Evolutionary conservation across 2,329 filamentous ascomycete genomes (phyloP).

Genomic region (Colletotrichum magnum): DNA sequence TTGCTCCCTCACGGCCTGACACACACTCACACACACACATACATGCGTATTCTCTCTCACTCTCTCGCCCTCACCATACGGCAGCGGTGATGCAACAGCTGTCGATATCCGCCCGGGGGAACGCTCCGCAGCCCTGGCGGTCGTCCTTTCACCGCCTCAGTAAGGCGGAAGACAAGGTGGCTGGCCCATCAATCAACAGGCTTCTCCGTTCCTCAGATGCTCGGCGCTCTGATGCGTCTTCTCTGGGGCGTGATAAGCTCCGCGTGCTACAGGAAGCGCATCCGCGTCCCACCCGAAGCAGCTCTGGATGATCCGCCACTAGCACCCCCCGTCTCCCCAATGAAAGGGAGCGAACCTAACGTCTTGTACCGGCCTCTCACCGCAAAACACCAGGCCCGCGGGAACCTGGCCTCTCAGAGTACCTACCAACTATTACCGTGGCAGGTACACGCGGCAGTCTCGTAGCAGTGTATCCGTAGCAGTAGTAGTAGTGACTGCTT

Average conservation of each 20-base stretch:
- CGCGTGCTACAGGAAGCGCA: constrained; percentile 38
- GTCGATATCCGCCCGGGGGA: constrained; percentile 27
- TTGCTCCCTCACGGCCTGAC: neutral
- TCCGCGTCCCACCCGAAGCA: constrained; percentile 29
- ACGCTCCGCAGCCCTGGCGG: constrained; percentile 25
- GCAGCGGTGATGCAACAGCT: constrained; percentile 16
- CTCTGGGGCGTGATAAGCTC: constrained; percentile 37
- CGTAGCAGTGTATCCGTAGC: neutral
- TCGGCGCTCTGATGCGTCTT: constrained; percentile 38
- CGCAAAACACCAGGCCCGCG: constrained; percentile 36
- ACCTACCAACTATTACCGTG: no score
- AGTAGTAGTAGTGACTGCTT: neutral
- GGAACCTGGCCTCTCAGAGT: constrained; percentile 11
- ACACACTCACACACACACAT: no score
- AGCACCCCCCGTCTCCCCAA: constrained; percentile 10
- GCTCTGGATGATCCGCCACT: neutral
- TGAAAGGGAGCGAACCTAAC: constrained; percentile 25
- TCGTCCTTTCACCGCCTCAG: constrained; percentile 37
- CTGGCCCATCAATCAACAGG: constrained; percentile 21
- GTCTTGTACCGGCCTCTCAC: constrained; percentile 26
- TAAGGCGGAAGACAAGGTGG: constrained; percentile 22
- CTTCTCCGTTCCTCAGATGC: constrained; percentile 30
- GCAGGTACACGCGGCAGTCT: neutral
- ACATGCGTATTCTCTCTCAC: neutral
- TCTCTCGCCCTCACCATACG: neutral